Evolutionary conservation across 495 filamentous ascomycete species (phyloP), one percentile per base, ranked within the genome.

Genomic region (Neurospora intermedia): DNA sequence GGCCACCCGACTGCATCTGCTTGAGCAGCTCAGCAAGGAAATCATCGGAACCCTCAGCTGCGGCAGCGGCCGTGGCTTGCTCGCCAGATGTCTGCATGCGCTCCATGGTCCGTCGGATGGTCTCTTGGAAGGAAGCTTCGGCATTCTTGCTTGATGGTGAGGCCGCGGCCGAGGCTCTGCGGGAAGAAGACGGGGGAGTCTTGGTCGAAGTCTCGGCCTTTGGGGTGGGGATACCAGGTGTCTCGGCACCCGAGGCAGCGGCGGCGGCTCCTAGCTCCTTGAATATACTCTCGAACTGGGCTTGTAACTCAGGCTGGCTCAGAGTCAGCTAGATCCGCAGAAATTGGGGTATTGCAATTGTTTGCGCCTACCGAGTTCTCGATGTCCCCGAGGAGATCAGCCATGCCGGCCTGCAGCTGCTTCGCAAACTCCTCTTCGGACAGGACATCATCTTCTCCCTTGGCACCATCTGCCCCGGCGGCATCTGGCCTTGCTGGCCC

Each of bases 41-140:
- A 79, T 96, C 94, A 74, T 96, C 92, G 0, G 88, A 83, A 10
- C 88, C 83, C 69, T 90, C 89, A 31, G 91, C 87, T 6, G 90
- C 84, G 2, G 92, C 93, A 0, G 94, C 92, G 10, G 92, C 91
- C 0, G 89, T 91, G 15, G 96, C 94, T 75, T 93, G 88, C 39
- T 94, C 91, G 6, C 91, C 92, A 0, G 93, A 96, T 45, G 88
- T 85, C 75, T 96, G 92, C 93, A 99, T 97, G 42, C 96, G 91
- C 81, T 96, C 91, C 90, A 98, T 97, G 0, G 95, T 97, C 71
- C 88, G 88, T 69, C 89, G 88, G 77, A 99, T 98, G 6, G 93
- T 94, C 72, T 96, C 93, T 79, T 94, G 93, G 81, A 99, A 99
- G 16, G 88, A 87, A 15, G 91, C 89, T 70, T 89, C 87, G 69